Base-by-base conservation (phyloP, 1,139 yeast genomes). In the Hansenula lynferdii region DNA sequence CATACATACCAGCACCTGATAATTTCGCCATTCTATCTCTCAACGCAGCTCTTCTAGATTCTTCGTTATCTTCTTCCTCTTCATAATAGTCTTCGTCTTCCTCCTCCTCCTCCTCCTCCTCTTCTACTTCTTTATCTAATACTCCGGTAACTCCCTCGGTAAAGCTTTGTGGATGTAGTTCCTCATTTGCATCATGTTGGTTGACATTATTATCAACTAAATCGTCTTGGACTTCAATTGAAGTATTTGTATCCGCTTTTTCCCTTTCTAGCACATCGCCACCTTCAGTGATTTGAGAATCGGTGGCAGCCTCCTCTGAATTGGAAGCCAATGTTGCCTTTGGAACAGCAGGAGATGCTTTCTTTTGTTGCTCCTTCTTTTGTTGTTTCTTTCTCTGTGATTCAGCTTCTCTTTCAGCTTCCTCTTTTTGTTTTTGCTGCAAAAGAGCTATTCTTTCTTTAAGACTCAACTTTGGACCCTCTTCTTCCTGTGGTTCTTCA, bases 21-120 rank as follows among this genome's bases (percentile, higher is more conserved):
- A 94, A 75, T 53, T 84, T 87, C 16, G 99, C 98, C 97, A 92
- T 92, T 49, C 97, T 77, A 50, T 86, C 96, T 25, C 95, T 82
- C 41, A 92, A 70, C 14, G 81, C 87, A 42, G 84, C 75, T 53
- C 95, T 76, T 44, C 83, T 77, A 15, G 82, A 70, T 49, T 87
- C 96, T 57, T 89, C 97, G 35, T 80, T 83, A 32, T 82, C 90
- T 32, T 74, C 72, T 15, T 69, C 74, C 3, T 62, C 77, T 23
- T 69, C 75, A 11, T 64, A 72, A 1, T 62, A 70, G 1, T 66
- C 74, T n/a, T n/a, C n/a, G 5, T 64, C 65, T 0, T 54, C 62
- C 0, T 54, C 59, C 1, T 45, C 50, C 5, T 45, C 49, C 1
- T 43, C n/a, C 3, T n/a, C n/a, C n/a, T n/a, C n/a, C n/a, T n/a